Evolutionary conservation across 2,329 filamentous ascomycete species (phyloP), one percentile per base, ranked within the genome.

Genomic region (Pezicula neosporulosa): DNA sequence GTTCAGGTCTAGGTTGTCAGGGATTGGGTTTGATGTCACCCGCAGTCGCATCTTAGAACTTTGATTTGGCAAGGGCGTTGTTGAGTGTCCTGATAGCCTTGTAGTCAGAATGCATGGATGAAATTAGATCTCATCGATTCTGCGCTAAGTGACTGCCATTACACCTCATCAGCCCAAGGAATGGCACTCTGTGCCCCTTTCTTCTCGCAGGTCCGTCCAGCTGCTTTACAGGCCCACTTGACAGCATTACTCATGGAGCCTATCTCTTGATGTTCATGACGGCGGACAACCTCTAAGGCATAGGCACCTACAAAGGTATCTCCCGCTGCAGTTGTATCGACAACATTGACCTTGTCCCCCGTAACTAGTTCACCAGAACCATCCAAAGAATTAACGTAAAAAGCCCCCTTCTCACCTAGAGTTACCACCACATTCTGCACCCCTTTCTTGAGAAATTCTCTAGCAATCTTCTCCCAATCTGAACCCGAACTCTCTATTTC

Each of bases 231-330:
- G 2, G 85, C 82, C 67, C 77, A 78, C 43, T 70, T 67, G 44
- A 88, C 78, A 0, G 86, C 83, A 1, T 75, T 73, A 52, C 79
- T 79, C 42, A 87, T 76, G 51, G 80, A 70, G 28, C 74, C 70
- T 6, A 65, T 65, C 16, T 73, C 66, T 16, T 69, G 66, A 10
- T 66, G 64, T 12, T 48, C 50, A 35, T 51, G 56, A 6, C 36
- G 37, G 35, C 52, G 76, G 37, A 89, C 89, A 28, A 87, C 79
- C 51, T 84, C 81, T 24, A 94, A 81, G 3, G 90, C 88, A 67
- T 96, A 96, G 19, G 83, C 87, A 2, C 94, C 93, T 5, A 95
- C 89, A 71, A 97, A 97, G 0, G 93, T 97, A 68, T 97, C 93
- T 0, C 93, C 93, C 5, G 94, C 94, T 2, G 88, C 93, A 7